These are phyloP conservation scores for Lathyrus oleraceus DNA, from an alignment of 306 rosid species.

Conservation along the genomic window DNA sequence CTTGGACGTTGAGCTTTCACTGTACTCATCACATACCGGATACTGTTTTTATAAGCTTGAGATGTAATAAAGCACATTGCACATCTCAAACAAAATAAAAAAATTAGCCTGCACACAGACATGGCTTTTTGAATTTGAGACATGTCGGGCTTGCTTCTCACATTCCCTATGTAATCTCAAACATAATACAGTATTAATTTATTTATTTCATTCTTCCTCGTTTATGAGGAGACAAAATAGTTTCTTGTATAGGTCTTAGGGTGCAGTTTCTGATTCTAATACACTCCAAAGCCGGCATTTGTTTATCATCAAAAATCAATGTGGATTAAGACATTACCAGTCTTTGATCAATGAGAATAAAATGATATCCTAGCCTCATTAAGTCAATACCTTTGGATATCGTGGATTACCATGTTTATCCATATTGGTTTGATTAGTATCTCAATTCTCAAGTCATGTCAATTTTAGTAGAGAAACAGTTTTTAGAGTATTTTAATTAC, in stretches of 20 bases:
- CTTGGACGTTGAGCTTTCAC: background rate
- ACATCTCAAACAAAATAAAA: background rate
- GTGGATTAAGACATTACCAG: slow-evolving; percentile 24
- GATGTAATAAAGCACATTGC: background rate
- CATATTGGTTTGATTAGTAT: background rate
- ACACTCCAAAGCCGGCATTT: slow-evolving; percentile 24
- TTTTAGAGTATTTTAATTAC: background rate
- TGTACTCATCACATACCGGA: background rate
- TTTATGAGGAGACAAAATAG: slow-evolving; percentile 15
- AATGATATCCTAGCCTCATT: background rate
- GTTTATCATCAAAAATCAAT: background rate
- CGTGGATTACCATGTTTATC: background rate
- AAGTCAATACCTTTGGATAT: slow-evolving; percentile 24
- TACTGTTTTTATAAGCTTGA: background rate
- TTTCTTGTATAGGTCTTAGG: slow-evolving; percentile 6
- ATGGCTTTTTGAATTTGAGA: background rate
- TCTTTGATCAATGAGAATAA: slow-evolving; percentile 2
- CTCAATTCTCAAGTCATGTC: background rate
- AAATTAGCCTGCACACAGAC: slow-evolving; percentile 3
- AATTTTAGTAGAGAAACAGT: background rate
- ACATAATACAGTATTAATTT: background rate
- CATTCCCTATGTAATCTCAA: slow-evolving; percentile 2
- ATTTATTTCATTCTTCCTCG: slow-evolving; percentile 4
- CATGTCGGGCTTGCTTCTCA: slow-evolving; percentile 30
- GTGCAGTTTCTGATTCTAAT: background rate